Base-by-base conservation (phyloP, 163 green algal genomes). In the Trebouxia gelatinosa region DNA sequence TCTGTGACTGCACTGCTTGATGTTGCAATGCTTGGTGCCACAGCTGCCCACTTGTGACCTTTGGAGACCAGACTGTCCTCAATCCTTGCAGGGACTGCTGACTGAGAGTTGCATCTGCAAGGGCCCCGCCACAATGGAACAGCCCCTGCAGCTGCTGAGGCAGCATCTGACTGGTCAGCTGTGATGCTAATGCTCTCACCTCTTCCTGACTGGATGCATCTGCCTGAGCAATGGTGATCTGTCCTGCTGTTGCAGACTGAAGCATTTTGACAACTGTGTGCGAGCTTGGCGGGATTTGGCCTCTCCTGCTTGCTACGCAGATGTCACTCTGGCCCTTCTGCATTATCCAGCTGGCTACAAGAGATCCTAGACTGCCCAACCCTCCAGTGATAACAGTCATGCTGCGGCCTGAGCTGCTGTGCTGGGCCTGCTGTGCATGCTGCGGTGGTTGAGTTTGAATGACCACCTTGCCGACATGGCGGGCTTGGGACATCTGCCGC, bases 391-490 rank as follows among this genome's bases (percentile, higher is more conserved):
- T 84, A 13, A 90, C 29, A 13, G 68, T 76, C n/a, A 76, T 19
- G 40, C 68, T n/a, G n/a, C n/a, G n/a, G n/a, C 61, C 16, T 17
- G 32, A 19, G 13, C 0, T 28, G 61, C 61, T 58, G 1, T 40
- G 40, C 28, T 29, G 29, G 11, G 40, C 40, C 29, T 76, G 68
- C 21, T 43, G 61, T 37, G 34, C 46, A 5, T 62, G 68, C 68
- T 76, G 68, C 5, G 64, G 31, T 70, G 65, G 39, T 39, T 76
- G 68, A n/a, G 65, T 61, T 39, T 76, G 68, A 26, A 88, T 86
- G 29, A 98, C 92, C 26, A 97, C 86, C 84, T 97, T 97, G 83
- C 93, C 93, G 58, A 98, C 85, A 65, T 96, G 89, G 0, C 88
- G 82, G 5, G 93, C 90, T 81, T 94, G 90, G 16, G 86, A 90